Base-by-base conservation (phyloP, 768 basidiomycete species). In the Podaxis mareebaensis region DNA sequence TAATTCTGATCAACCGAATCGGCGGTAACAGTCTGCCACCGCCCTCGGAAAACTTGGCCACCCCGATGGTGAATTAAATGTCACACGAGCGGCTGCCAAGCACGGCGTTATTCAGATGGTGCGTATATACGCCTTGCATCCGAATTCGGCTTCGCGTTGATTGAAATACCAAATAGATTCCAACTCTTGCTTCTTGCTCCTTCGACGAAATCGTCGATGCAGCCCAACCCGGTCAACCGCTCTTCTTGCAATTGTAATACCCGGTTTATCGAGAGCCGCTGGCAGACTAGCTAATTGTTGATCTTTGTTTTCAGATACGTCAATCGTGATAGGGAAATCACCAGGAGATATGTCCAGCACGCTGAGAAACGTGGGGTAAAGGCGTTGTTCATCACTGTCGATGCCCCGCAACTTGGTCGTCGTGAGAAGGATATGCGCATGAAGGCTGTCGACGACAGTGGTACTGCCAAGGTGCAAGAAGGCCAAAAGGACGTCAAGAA, bases 351-450 rank as follows among this genome's bases (percentile, higher is more conserved):
- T 57, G 92, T 99, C 0, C 86, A 92, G 68, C 93, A 96, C 66
- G 97, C 97, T 0, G 94, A 95, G 76, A 79, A 83, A 65, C 86
- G 95, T 33, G 96, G 96, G 1, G 84, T 99, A 71, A 96, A 95
- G 73, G 96, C 84, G 3, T 79, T 99, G n/a, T 98, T 99, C 76
- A 97, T 99, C 73, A 98, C 96, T 0, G 96, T 99, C 33, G 96
- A 99, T 77, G 96, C 96, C 0, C 96, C 96, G 7, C 95, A 97
- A 68, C 87, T 99, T 11, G 96, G 96, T 48, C 85, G 95, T 13
- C 84, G 96, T 63, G 95, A 96, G 73, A 95, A 96, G 86, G 96
- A 99, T 71, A 98, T 99, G 95, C 83, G 96, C 26, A 91, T 91
- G 87, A 96, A 95, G 72, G 98, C 97, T 65, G 93, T 91, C 39